Evolutionary conservation across 805 yeast species (phyloP).

Genomic region (Schizosaccharomyces lindneri): DNA sequence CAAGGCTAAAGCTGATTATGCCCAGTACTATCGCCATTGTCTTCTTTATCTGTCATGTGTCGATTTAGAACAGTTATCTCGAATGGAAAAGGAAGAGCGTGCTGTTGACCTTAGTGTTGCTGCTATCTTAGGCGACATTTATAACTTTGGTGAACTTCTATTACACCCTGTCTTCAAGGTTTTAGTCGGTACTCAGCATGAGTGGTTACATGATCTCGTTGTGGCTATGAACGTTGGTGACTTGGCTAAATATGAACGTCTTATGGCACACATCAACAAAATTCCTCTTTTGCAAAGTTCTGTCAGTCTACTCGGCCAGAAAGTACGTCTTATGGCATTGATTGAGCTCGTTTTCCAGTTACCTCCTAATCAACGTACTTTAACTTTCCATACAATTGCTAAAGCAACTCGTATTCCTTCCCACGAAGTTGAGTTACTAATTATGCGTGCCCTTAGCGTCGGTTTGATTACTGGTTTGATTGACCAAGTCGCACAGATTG

Average conservation of each 20-base stretch:
- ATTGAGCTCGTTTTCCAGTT: slow-evolving; percentile 62
- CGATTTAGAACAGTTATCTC: slow-evolving; percentile 15
- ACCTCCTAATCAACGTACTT: slow-evolving; percentile 48
- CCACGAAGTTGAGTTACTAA: slow-evolving; percentile 62
- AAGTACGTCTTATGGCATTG: slow-evolving; percentile 75
- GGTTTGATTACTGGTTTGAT: slow-evolving; percentile 71
- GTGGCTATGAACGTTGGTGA: slow-evolving; percentile 57
- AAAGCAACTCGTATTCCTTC: slow-evolving; percentile 36
- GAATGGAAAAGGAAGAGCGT: slow-evolving; percentile 21
- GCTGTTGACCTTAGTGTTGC: slow-evolving; percentile 62
- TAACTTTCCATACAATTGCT: slow-evolving; percentile 51
- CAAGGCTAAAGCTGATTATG: slow-evolving; percentile 55
- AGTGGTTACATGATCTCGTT: slow-evolving; percentile 52
- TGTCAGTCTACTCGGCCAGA: slow-evolving; percentile 54
- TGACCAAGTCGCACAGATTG: slow-evolving; percentile 59
- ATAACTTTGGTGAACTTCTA: slow-evolving; percentile 84
- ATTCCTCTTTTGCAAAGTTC: slow-evolving; percentile 33
- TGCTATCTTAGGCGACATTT: slow-evolving; percentile 79
- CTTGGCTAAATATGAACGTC: slow-evolving; percentile 34
- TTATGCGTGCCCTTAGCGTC: slow-evolving; percentile 73
- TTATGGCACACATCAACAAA: slow-evolving; percentile 18
- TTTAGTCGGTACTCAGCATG: slow-evolving; percentile 25
- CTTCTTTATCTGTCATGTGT: slow-evolving; percentile 63
- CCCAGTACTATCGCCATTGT: slow-evolving; percentile 55
- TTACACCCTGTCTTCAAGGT: slow-evolving; percentile 57